Evolutionary conservation across 1,139 yeast genomes (phyloP).

Genomic region (Hemisphaericaspora xylofermentans): DNA sequence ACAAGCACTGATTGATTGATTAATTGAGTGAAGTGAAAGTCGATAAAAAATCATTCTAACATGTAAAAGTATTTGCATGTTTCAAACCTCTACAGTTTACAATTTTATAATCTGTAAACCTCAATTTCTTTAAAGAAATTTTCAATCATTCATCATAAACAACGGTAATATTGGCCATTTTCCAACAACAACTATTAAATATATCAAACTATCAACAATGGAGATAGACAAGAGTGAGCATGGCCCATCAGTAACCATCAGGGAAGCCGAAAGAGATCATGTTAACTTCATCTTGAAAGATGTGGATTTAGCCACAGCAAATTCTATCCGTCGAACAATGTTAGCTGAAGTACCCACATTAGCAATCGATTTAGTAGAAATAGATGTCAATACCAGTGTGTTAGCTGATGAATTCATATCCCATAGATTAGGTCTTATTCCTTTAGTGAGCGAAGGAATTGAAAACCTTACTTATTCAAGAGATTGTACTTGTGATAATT

Average conservation of each 20-base stretch:
- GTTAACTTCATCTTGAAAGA: conserved; percentile 88
- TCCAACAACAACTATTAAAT: not conserved
- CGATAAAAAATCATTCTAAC: not conserved
- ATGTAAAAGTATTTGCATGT: conserved; percentile 3
- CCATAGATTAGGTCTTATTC: conserved; percentile 89
- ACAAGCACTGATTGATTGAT: too few species aligned
- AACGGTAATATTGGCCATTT: too few species aligned
- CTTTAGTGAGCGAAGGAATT: conserved; percentile 80
- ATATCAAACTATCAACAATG: conserved; percentile 20
- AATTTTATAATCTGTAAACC: too few species aligned
- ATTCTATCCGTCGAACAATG: conserved; percentile 88
- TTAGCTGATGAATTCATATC: conserved; percentile 95
- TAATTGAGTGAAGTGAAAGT: too few species aligned
- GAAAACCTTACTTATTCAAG: conserved; percentile 79
- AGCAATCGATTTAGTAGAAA: conserved; percentile 95
- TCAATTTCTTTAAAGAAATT: too few species aligned
- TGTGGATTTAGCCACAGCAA: conserved; percentile 88
- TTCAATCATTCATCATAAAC: too few species aligned
- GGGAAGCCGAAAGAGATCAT: conserved; percentile 79
- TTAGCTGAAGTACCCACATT: conserved; percentile 94
- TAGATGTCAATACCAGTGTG: conserved; percentile 89
- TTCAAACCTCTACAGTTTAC: too few species aligned
- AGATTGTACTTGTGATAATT: conserved; percentile 97
- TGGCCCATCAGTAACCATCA: conserved; percentile 81
- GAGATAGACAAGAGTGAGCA: conserved; percentile 37